Conservation (phyloP, 2,329 filamentous ascomycete genomes). For the Aspergillus pseudonomiae region DNA sequence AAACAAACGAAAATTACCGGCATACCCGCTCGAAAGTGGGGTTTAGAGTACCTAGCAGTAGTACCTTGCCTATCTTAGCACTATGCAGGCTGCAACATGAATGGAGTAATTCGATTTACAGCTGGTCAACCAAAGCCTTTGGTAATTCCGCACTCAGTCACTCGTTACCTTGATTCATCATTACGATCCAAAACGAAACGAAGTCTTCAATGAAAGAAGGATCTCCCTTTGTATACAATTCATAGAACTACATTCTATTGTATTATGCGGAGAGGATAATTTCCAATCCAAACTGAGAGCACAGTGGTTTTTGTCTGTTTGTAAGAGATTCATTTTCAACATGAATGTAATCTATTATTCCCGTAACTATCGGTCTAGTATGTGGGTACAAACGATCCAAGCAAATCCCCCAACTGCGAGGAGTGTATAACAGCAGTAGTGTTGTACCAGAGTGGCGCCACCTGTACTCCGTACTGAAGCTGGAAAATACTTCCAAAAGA, state of each 20-base stretch:
- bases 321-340: neutral
- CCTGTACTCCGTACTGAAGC: neutral
- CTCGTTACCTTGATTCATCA: neutral
- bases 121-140: neutral
- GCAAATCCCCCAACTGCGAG: slow-evolving; percentile 16
- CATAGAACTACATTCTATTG: neutral
- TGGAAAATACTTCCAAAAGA: slow-evolving; percentile 2
- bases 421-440: slow-evolving; percentile 4
- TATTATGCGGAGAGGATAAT: neutral
- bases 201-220: neutral
- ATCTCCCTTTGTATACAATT: neutral
- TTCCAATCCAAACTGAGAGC: neutral
- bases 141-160: neutral
- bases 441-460: slow-evolving; percentile 18
- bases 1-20: slow-evolving; percentile 14
- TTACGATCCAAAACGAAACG: neutral
- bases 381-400: slow-evolving; percentile 4
- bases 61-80: neutral
- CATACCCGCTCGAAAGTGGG: slow-evolving; percentile 17
- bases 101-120: slow-evolving; percentile 4
- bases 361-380: slow-evolving; percentile 13
- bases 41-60: neutral
- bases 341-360: slow-evolving; percentile 5
- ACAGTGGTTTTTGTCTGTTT: neutral
- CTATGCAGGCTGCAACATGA: neutral